Evolutionary conservation across 306 rosid species (phyloP), one percentile per base, ranked within the genome.

Genomic region (Arachis stenosperma): DNA sequence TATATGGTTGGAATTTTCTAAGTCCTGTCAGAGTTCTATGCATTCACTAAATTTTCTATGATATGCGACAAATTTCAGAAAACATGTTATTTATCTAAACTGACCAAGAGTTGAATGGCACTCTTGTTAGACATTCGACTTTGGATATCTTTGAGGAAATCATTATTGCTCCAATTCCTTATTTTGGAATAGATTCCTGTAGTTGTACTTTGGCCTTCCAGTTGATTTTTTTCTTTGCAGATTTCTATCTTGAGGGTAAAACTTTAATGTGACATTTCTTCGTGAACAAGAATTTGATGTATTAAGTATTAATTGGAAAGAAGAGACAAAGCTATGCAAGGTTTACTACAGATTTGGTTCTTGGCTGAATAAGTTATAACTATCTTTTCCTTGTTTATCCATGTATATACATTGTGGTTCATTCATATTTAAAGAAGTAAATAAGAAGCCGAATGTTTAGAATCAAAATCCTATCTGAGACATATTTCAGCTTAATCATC

Each of bases 201-300:
- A 91, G 88, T 89, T 82, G 86, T 86, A 80, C 77, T 83, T 57
- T 75, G 64, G 67, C 78, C 74, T 42, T 56, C 68, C 14, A 54
- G 17, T 67, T 59, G 70, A 48, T 13, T 51, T 12, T 47, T 47
- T 47, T 5, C 41, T 10, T 46, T 6, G 27, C 41, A 48, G 67
- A 10, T 48, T 13, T 81, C 22, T 40, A 36, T 65, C 11, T 59
- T 15, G 8, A 65, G 8, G 40, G 50, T 44, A 52, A 57, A 37
- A 2, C 54, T 54, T 14, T 48, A 11, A 27, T 15, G 2, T 59
- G 50, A 11, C 8, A 47, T 71, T 75, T 52, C 51, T 8, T 43
- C 51, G 10, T 54, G 65, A 15, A 51, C n/a, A 15, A 65, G 68
- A 58, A 65, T 57, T 78, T 65, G 69, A 39, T 62, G 6, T 14